Evolutionary conservation across 1,284 basidiomycete genomes (phyloP), one percentile per base, ranked within the genome.

Genomic region (Ustilago loliicola): DNA sequence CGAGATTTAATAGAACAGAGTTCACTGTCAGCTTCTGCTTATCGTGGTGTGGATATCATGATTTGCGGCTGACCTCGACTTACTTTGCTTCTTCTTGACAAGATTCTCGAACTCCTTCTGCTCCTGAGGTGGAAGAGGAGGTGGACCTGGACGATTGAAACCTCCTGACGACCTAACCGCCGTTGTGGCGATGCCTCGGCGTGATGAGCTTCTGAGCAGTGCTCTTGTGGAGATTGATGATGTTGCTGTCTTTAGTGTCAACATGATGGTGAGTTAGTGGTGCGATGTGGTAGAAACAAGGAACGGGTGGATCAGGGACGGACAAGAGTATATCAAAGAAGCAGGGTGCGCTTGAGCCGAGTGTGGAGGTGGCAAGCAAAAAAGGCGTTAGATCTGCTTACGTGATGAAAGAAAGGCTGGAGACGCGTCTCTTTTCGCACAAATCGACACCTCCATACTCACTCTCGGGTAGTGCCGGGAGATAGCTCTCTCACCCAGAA

Each of bases 41-140:
- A 7, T 40, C 38, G 38, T 15, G 38, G 3, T 19, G 19, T 13
- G 19, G 17, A 45, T 17, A 45, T 6, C 19, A 21, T 21, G 17
- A 23, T 21, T 6, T n/a, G 5, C 7, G 19, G 21, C n/a, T 17
- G 42, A 17, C n/a, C 21, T 45, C 3, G 42, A 75, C 84, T 48
- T 66, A 85, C 81, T 81, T 34, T 79, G 73, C 32, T 83, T 84
- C 52, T 87, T 77, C 48, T 86, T 85, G 57, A 86, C 78, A 0
- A 86, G 70, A 19, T 66, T 65, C 48, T 88, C 87, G 51, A 88
- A 88, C 70, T 88, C 87, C 38, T 80, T 77, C 66, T 88, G 88
- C 19, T 88, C 84, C 45, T 86, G 74, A 11, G 83, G 68, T 2
- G 87, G 86, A 1, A 88, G 74, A 1, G 83, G 79, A 0, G 86